Conservation (phyloP, 345 rosid species). For the Psidium guajava region DNA sequence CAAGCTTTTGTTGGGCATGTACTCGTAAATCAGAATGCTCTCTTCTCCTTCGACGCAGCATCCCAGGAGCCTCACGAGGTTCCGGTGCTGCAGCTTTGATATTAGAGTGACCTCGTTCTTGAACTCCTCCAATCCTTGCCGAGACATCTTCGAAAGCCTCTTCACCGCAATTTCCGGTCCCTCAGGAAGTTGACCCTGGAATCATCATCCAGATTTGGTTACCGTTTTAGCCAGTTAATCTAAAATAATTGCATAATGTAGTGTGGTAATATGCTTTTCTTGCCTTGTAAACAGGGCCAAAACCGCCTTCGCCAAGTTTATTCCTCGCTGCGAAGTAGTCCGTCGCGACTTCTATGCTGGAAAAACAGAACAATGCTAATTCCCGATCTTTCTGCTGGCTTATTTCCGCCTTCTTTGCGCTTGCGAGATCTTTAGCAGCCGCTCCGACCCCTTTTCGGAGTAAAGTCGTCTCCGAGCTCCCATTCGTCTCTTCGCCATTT, state of each 20-base stretch:
- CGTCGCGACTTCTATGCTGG: conserved; percentile 18
- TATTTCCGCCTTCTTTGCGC: background rate
- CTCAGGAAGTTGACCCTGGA: background rate
- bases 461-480: background rate
- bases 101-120: conserved; percentile 12
- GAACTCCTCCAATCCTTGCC: conserved; percentile 19
- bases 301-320: conserved; percentile 49
- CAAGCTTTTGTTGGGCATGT: conserved; percentile 1
- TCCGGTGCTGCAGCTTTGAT: conserved; percentile 7
- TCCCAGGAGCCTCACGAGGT: background rate
- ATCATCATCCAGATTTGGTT: background rate
- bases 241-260: background rate
- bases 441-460: background rate
- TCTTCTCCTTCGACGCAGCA: background rate
- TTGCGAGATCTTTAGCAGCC: background rate
- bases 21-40: background rate
- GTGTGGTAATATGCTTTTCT: background rate
- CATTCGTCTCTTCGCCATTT: background rate
- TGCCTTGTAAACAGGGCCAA: conserved; percentile 43
- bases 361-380: background rate
- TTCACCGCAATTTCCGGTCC: conserved; percentile 14
- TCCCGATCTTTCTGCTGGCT: background rate
- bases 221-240: background rate
- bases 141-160: conserved; percentile 6
- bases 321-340: conserved; percentile 17